Conservation (phyloP, 139 green algal genomes). For the Diplosphaera chodatii region DNA sequence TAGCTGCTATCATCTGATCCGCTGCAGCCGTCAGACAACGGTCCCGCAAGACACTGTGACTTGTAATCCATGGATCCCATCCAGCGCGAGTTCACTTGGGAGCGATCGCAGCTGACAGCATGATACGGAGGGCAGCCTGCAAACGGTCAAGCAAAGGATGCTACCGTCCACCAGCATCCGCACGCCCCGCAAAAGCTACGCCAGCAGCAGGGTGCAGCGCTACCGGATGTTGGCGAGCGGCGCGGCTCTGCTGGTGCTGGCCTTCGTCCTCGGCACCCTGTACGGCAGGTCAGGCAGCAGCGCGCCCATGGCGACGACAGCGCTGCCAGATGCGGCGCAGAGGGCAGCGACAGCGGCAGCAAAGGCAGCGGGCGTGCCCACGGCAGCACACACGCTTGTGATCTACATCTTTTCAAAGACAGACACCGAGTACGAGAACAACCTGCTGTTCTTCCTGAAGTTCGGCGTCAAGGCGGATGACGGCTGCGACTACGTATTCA, state of each 20-base stretch:
- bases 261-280: background rate
- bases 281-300: background rate
- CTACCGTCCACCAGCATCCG: background rate
- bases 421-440: constrained; percentile 58
- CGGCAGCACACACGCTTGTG: constrained; percentile 23
- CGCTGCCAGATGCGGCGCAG: too few relatives aligned
- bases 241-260: background rate
- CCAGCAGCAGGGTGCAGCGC: background rate
- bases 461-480: constrained; percentile 46
- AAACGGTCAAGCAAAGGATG: background rate
- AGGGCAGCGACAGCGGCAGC: background rate
- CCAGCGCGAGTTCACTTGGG: too few relatives aligned
- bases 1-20: too few relatives aligned
- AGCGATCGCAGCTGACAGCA: too few relatives aligned
- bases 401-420: constrained; percentile 35
- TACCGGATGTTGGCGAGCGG: background rate
- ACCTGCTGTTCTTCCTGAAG: constrained; percentile 65
- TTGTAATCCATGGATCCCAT: too few relatives aligned
- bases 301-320: too few relatives aligned
- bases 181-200: background rate
- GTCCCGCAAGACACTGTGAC: too few relatives aligned
- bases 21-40: too few relatives aligned
- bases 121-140: background rate
- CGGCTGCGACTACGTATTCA: constrained; percentile 68
- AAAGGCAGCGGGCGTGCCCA: background rate